phyloP scores from a whole-genome alignment of 257 asterid species.

The Penstemon newberryi region DNA sequence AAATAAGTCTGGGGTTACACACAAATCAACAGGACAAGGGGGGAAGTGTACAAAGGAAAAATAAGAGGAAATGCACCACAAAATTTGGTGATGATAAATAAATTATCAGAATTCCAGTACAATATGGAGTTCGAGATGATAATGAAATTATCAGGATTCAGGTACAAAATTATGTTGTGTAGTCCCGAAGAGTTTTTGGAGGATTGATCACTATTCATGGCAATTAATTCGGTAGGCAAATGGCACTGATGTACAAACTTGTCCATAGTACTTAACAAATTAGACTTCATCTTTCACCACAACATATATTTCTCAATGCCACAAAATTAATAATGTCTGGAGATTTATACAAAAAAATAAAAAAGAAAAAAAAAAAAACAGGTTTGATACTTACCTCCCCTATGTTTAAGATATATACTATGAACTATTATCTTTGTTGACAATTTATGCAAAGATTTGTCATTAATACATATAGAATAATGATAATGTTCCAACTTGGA shows the following conservation, averaged over 20 bases:
- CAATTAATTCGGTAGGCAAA: neutral
- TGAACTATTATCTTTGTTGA: neutral
- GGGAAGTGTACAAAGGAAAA: too few species aligned
- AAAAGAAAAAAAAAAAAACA: neutral
- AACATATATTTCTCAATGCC: too few species aligned
- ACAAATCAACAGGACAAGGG: too few species aligned
- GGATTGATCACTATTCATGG: constrained; percentile 3
- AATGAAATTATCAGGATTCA: too few species aligned
- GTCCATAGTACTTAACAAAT: neutral
- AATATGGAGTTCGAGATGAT: neutral
- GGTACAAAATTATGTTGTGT: neutral
- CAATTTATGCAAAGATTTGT: neutral
- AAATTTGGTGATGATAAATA: neutral
- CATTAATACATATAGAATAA: neutral
- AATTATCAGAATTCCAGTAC: neutral
- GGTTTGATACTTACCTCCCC: neutral
- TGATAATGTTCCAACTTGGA: neutral
- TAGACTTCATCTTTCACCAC: too few species aligned
- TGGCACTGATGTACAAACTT: neutral
- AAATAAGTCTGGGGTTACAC: too few species aligned
- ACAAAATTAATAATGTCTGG: too few species aligned
- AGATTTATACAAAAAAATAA: too few species aligned
- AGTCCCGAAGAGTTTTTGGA: neutral
- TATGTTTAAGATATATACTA: neutral
- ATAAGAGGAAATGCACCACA: neutral